Percentiles rank a stretch among this genome's conserved stretches.
phyloP scores from a whole-genome alignment of 352 stramenopile genomes.

The Pythium vanterpoolii region DNA sequence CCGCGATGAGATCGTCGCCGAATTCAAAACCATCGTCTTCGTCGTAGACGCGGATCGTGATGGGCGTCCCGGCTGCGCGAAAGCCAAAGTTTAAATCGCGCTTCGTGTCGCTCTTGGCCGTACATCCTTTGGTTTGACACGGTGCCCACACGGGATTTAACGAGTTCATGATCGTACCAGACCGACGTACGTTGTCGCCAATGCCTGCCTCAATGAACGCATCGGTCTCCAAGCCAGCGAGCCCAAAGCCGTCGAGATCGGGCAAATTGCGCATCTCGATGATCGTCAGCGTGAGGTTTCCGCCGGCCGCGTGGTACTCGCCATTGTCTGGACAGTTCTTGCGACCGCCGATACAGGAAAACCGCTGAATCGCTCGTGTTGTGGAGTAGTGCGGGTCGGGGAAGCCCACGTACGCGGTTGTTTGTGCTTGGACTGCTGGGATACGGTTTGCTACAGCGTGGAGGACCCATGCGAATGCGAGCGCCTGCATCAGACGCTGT shows the following conservation, averaged over 20 bases:
- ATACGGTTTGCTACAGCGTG: not conserved
- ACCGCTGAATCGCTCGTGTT: constrained; percentile 44
- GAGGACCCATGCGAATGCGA: not conserved
- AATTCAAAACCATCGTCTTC: constrained; percentile 87
- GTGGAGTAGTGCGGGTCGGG: constrained; percentile 65
- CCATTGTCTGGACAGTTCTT: constrained; percentile 69
- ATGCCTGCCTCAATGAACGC: constrained; percentile 75
- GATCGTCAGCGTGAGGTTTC: constrained; percentile 85
- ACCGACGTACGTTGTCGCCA: constrained; percentile 62
- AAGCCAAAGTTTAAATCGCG: constrained; percentile 87
- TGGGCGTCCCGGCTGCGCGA: constrained; percentile 67
- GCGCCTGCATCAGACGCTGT: not conserved
- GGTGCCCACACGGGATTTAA: constrained; percentile 78
- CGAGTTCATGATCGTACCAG: constrained; percentile 59
- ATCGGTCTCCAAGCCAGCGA: constrained; percentile 64
- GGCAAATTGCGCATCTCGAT: constrained; percentile 84
- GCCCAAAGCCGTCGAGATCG: constrained; percentile 74
- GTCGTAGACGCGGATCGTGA: constrained; percentile 70
- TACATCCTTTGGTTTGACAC: constrained; percentile 44
- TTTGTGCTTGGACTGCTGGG: constrained; percentile 31
- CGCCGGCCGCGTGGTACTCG: constrained; percentile 71
- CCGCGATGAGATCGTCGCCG: constrained; percentile 75
- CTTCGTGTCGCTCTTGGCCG: constrained; percentile 36
- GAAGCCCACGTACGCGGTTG: constrained; percentile 49
- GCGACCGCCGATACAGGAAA: constrained; percentile 65